These are phyloP conservation scores for Chlamydomonas schloesseri DNA, from an alignment of 139 green algal genomes.

Conservation along the genomic window DNA sequence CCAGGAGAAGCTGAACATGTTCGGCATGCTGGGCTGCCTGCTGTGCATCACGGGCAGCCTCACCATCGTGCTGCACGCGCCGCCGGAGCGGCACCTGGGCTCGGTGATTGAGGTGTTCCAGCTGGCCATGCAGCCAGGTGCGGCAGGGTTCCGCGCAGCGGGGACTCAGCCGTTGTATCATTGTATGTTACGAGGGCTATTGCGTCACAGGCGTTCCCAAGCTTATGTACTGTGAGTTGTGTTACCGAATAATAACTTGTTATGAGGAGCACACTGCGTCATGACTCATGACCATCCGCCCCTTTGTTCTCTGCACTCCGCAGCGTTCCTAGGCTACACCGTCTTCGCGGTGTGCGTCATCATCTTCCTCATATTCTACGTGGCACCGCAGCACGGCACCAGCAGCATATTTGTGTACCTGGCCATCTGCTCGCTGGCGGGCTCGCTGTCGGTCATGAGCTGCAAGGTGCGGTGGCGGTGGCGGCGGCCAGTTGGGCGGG, in stretches of 20 bases:
- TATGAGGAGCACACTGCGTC: no score
- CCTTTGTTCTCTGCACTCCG: not conserved
- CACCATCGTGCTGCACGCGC: conserved; percentile 94
- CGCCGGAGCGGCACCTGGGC: conserved; percentile 80
- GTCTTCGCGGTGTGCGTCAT: conserved; percentile 65
- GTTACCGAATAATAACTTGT: no score
- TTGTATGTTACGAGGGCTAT: no score
- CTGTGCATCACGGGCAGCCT: conserved; percentile 94
- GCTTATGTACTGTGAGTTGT: no score
- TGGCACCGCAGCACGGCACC: conserved; percentile 70
- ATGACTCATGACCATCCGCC: no score
- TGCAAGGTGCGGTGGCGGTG: conserved; percentile 82
- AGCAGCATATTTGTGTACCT: conserved; percentile 95
- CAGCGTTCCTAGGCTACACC: conserved; percentile 92
- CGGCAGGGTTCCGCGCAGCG: no score
- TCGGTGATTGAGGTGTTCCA: conserved; percentile 88
- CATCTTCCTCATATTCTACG: conserved; percentile 62
- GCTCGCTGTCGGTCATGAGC: conserved; percentile 94
- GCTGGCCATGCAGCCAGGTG: conserved; percentile 88
- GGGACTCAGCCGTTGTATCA: no score
- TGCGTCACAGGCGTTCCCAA: no score
- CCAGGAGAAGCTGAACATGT: conserved; percentile 92
- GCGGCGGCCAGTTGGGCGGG: not conserved
- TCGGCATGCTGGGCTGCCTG: conserved; percentile 93
- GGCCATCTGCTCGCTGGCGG: conserved; percentile 94